These are phyloP conservation scores for Mycena belliarum DNA, from an alignment of 768 basidiomycete genomes.

Conservation along the genomic window DNA sequence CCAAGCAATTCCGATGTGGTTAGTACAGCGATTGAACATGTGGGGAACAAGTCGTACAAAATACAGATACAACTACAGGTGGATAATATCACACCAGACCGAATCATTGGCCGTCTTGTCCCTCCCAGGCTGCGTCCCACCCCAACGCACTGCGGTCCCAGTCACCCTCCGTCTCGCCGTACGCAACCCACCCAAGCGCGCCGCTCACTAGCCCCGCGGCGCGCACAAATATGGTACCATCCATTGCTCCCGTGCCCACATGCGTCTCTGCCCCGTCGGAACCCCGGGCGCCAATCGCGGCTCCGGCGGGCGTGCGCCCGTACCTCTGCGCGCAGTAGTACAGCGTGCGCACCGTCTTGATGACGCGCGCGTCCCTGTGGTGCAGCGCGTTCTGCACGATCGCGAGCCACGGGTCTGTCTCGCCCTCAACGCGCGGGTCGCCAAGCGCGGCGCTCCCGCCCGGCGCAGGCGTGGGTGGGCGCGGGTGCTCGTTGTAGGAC, in stretches of 20 bases:
- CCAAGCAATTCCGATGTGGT: too few species aligned
- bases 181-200: slow-evolving; percentile 42
- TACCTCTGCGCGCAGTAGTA: slow-evolving; percentile 32
- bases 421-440: slow-evolving; percentile 18
- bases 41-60: too few species aligned
- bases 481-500: slow-evolving; percentile 35
- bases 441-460: slow-evolving; percentile 25
- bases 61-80: too few species aligned
- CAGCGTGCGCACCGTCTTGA: slow-evolving; percentile 37
- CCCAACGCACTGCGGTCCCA: slow-evolving; percentile 48
- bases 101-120: too few species aligned
- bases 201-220: slow-evolving; percentile 47
- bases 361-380: slow-evolving; percentile 42
- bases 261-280: slow-evolving; percentile 33
- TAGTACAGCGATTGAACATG: too few species aligned
- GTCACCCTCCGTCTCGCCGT: slow-evolving; percentile 33
- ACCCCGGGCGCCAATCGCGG: neutral
- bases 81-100: too few species aligned
- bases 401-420: slow-evolving; percentile 40
- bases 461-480: slow-evolving; percentile 25
- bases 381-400: slow-evolving; percentile 35
- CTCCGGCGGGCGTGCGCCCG: slow-evolving; percentile 28
- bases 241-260: slow-evolving; percentile 32
- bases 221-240: slow-evolving; percentile 44
- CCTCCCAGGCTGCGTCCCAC: slow-evolving; percentile 49